A percentile compares a stretch with the other conserved stretches of the same genome.
phyloP scores from a whole-genome alignment of 2,329 filamentous ascomycete species.

The Beauveria bassiana region DNA sequence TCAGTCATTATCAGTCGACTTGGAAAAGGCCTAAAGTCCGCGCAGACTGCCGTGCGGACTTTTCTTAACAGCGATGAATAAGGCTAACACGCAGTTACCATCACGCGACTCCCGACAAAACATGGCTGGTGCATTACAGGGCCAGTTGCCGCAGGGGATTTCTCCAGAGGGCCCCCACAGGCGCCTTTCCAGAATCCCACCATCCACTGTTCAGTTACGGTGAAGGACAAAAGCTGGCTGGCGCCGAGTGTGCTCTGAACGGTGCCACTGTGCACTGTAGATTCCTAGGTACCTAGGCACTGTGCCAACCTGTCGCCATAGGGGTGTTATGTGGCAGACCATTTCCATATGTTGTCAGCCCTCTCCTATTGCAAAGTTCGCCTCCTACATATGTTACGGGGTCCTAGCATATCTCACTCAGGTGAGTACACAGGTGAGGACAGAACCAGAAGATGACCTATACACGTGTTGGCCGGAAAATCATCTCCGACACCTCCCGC shows the following conservation, averaged over 20 bases:
- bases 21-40: background rate
- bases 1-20: background rate
- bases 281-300: too few relatives aligned
- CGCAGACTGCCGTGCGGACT: background rate
- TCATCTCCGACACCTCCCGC: too few relatives aligned
- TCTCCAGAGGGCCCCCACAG: background rate
- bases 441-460: background rate
- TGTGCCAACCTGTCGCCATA: too few relatives aligned
- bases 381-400: too few relatives aligned
- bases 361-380: too few relatives aligned
- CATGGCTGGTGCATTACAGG: background rate
- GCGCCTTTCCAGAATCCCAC: background rate
- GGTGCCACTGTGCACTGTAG: background rate
- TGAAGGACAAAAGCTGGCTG: background rate
- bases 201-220: background rate
- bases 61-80: background rate
- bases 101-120: too few relatives aligned
- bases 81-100: too few relatives aligned
- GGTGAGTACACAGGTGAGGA: too few relatives aligned
- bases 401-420: too few relatives aligned
- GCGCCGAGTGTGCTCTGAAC: background rate
- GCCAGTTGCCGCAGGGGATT: background rate
- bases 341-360: too few relatives aligned
- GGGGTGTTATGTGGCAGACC: too few relatives aligned
- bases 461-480: background rate